Percentiles rank a stretch among this genome's conserved stretches.
phyloP scores from a whole-genome alignment of 805 yeast species.

The Limtongozyma cylindracea region DNA sequence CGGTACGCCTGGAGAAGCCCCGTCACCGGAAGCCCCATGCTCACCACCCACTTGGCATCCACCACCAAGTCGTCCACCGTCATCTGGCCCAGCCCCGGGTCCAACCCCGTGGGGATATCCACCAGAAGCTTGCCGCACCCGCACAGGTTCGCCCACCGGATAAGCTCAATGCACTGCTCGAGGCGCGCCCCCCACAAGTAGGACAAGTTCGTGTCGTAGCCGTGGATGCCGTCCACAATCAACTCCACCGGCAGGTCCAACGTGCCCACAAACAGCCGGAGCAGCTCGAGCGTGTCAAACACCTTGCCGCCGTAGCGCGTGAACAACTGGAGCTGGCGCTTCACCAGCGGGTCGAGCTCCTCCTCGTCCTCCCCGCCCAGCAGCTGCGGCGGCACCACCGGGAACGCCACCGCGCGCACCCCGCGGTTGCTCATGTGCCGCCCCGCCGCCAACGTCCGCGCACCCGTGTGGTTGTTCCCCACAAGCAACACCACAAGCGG shows the following conservation, averaged over 20 bases:
- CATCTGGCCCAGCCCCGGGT: slow-evolving; percentile 49
- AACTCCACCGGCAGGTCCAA: slow-evolving; percentile 41
- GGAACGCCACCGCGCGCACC: slow-evolving; percentile 33
- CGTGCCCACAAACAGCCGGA: slow-evolving; percentile 10
- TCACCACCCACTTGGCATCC: slow-evolving; percentile 29
- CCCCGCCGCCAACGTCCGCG: slow-evolving; percentile 54
- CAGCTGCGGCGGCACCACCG: no score
- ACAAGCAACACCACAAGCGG: slow-evolving; percentile 49
- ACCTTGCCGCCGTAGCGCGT: slow-evolving; percentile 46
- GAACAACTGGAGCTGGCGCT: slow-evolving; percentile 26
- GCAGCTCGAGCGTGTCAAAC: no score
- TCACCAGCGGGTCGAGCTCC: slow-evolving; percentile 17
- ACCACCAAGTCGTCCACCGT: slow-evolving; percentile 9
- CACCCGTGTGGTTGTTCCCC: slow-evolving; percentile 58
- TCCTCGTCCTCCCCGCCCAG: slow-evolving; percentile 9
- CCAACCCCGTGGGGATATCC: slow-evolving; percentile 67
- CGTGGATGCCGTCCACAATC: slow-evolving; percentile 66
- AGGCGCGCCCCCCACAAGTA: slow-evolving; percentile 13
- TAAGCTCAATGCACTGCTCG: slow-evolving; percentile 14
- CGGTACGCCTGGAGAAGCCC: slow-evolving; percentile 39
- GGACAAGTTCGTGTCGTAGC: slow-evolving; percentile 43
- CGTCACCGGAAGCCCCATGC: slow-evolving; percentile 49
- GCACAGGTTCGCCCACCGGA: slow-evolving; percentile 47
- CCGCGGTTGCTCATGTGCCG: slow-evolving; percentile 58
- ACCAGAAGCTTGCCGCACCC: slow-evolving; percentile 27